A percentile compares a stretch with the other conserved stretches of the same genome.
These are phyloP conservation scores for Calamus simplicifolius DNA, from an alignment of 176 grass and related monocot species.

Conservation along the genomic window DNA sequence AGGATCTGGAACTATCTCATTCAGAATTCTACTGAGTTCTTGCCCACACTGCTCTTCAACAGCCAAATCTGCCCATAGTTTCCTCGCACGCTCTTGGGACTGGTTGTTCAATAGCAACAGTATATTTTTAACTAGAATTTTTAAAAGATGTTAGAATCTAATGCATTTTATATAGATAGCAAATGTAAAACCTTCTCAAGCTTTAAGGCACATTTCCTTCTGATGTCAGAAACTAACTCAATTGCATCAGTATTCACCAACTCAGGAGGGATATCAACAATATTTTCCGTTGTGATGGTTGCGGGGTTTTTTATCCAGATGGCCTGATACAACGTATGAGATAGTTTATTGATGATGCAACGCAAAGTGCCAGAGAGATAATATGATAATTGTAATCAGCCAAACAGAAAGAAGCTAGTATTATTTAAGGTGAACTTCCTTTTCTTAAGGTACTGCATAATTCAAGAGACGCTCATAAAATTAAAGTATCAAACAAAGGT, in stretches of 20 bases:
- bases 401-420: too few species aligned
- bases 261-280: constrained; percentile 23
- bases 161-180: background rate
- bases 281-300: constrained; percentile 15
- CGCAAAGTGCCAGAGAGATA: too few species aligned
- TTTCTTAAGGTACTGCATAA: too few species aligned
- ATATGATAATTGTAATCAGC: too few species aligned
- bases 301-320: constrained; percentile 25
- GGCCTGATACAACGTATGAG: constrained; percentile 12
- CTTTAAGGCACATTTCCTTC: constrained; percentile 59
- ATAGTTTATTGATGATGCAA: too few species aligned
- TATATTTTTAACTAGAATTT: too few species aligned
- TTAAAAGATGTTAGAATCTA: too few species aligned
- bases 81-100: constrained; percentile 69
- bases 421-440: too few species aligned
- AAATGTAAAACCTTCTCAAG: constrained; percentile 54
- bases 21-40: constrained; percentile 83
- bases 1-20: constrained; percentile 49
- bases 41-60: constrained; percentile 77
- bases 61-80: constrained; percentile 69
- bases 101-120: constrained; percentile 24
- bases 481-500: too few species aligned
- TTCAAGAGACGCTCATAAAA: too few species aligned
- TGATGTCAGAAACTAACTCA: constrained; percentile 45
- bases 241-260: constrained; percentile 43